phyloP scores from a whole-genome alignment of 495 filamentous ascomycete genomes.

The Pyronema domesticum region DNA sequence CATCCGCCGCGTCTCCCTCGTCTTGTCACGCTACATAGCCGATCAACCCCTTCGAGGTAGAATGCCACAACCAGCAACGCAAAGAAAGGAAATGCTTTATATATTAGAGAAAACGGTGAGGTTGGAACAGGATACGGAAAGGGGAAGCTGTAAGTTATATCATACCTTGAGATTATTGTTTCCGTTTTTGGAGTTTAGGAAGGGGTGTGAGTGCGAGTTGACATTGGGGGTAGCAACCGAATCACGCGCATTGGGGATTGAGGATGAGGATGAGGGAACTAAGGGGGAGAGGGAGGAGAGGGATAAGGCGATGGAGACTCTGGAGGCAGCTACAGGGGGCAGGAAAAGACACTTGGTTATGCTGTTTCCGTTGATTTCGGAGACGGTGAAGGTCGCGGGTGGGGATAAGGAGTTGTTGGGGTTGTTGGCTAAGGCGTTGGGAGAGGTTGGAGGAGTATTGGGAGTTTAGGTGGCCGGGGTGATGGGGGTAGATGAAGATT shows the following conservation, averaged over 20 bases:
- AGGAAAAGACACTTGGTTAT: slow-evolving; percentile 46
- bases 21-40: slow-evolving; percentile 64
- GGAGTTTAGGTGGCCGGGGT: too few relatives aligned
- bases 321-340: background rate
- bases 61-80: slow-evolving; percentile 77
- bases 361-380: slow-evolving; percentile 64
- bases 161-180: background rate
- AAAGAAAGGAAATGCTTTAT: slow-evolving; percentile 60
- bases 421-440: slow-evolving; percentile 40
- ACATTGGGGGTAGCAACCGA: too few relatives aligned
- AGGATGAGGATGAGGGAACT: slow-evolving; percentile 32
- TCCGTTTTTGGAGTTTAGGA: too few relatives aligned
- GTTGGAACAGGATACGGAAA: slow-evolving; percentile 48
- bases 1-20: slow-evolving; percentile 61
- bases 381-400: slow-evolving; percentile 49
- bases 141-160: slow-evolving; percentile 10
- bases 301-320: background rate
- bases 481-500: too few relatives aligned
- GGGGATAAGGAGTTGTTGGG: slow-evolving; percentile 43
- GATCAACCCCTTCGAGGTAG: slow-evolving; percentile 81
- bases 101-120: slow-evolving; percentile 45
- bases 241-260: slow-evolving; percentile 40
- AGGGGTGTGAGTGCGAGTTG: too few relatives aligned
- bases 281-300: too few relatives aligned
- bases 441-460: slow-evolving; percentile 35